These are phyloP conservation scores for Russula olivacea DNA, from an alignment of 768 basidiomycete species.

Conservation along the genomic window DNA sequence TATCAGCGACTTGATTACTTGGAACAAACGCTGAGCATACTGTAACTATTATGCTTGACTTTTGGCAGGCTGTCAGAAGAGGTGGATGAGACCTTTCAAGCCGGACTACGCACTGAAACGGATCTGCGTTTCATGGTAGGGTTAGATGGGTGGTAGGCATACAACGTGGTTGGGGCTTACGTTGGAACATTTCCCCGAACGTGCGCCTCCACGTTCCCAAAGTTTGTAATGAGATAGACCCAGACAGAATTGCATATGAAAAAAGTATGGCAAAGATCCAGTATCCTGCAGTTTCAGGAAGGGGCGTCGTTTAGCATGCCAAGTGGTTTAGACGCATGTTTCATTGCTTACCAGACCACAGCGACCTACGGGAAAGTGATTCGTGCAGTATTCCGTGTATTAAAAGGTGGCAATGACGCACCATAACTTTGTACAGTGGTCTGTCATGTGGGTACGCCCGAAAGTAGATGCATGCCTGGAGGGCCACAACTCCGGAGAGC, in stretches of 20 bases:
- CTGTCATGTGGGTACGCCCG: slow-evolving; percentile 13
- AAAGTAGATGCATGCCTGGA: slow-evolving; percentile 19
- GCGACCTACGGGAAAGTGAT: slow-evolving; percentile 12
- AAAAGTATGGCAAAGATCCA: slow-evolving; percentile 18
- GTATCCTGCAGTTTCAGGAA: slow-evolving; percentile 7
- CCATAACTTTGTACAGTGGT: slow-evolving; percentile 9
- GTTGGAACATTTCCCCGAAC: slow-evolving; percentile 5
- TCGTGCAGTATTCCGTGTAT: background rate
- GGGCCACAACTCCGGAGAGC: slow-evolving; percentile 19
- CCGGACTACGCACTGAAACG: slow-evolving; percentile 16
- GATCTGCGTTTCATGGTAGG: slow-evolving; percentile 1
- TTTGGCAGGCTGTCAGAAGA: background rate
- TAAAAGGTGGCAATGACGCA: background rate
- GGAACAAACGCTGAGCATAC: slow-evolving; percentile 13
- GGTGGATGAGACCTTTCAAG: background rate
- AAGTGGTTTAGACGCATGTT: background rate
- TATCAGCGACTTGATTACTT: background rate
- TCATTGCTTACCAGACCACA: slow-evolving; percentile 15
- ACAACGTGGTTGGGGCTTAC: slow-evolving; percentile 2
- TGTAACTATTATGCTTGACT: slow-evolving; percentile 22
- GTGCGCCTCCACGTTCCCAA: slow-evolving; percentile 11
- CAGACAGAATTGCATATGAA: slow-evolving; percentile 21
- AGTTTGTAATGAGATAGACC: slow-evolving; percentile 23
- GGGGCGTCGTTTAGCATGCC: background rate
- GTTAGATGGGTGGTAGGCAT: background rate